Conservation (phyloP, 306 rosid species). For the Clitoria ternatea region DNA sequence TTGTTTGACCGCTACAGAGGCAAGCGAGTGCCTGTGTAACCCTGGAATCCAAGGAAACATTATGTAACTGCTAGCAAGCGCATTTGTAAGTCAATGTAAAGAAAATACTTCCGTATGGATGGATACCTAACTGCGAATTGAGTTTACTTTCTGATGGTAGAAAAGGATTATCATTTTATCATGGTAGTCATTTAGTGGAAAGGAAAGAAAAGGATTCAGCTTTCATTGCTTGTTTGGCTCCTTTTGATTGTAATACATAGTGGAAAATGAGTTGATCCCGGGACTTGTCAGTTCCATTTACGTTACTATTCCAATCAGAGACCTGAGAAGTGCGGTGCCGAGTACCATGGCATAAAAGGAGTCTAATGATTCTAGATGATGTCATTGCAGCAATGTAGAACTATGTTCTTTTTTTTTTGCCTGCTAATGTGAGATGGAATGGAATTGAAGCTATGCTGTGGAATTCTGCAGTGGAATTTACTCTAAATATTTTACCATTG, state of each 20-base stretch:
- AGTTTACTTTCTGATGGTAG: constrained; percentile 23
- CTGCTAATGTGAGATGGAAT: neutral
- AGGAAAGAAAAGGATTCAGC: constrained; percentile 24
- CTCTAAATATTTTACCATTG: neutral
- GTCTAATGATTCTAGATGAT: constrained; percentile 14
- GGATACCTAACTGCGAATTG: constrained; percentile 7
- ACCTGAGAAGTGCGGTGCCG: neutral
- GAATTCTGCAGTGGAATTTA: neutral
- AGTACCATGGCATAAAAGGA: neutral
- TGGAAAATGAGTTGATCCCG: constrained; percentile 14
- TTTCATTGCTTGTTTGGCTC: constrained; percentile 16
- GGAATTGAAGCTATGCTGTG: neutral
- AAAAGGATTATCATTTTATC: constrained; percentile 10
- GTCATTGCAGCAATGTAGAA: neutral
- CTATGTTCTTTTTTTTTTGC: neutral
- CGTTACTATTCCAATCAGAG: neutral
- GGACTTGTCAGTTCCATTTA: constrained; percentile 14
- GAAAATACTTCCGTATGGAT: constrained; percentile 35
- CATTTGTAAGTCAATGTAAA: constrained; percentile 44
- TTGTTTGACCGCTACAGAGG: constrained; percentile 73
- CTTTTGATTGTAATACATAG: neutral
- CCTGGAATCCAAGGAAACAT: constrained; percentile 5
- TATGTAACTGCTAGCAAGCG: constrained; percentile 18
- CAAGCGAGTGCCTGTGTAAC: constrained; percentile 76
- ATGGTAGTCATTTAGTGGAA: constrained; percentile 14